Evolutionary conservation across 352 stramenopile species (phyloP).

Genomic region (Elongisporangium anandrum): DNA sequence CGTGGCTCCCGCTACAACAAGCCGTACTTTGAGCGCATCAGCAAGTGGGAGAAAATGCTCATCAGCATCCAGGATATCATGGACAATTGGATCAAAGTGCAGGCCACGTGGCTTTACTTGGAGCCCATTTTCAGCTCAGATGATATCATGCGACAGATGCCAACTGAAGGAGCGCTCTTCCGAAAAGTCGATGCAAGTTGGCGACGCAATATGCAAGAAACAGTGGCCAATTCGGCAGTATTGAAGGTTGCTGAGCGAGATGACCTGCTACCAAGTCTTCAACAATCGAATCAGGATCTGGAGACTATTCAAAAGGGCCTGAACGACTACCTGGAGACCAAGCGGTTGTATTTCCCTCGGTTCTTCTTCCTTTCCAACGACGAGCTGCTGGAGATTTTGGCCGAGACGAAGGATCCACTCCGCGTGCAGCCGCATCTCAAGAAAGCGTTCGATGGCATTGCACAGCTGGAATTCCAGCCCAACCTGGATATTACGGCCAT

Average conservation of each 20-base stretch:
- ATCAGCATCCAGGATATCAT: constrained; percentile 90
- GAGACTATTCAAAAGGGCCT: constrained; percentile 94
- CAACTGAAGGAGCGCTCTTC: constrained; percentile 83
- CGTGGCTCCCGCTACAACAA: constrained; percentile 91
- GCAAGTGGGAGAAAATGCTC: constrained; percentile 88
- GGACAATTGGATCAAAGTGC: constrained; percentile 94
- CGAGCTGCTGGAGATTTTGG: constrained; percentile 90
- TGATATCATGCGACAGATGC: constrained; percentile 93
- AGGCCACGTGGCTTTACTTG: constrained; percentile 92
- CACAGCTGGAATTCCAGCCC: constrained; percentile 88
- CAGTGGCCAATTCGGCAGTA: constrained; percentile 61
- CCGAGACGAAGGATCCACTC: constrained; percentile 91
- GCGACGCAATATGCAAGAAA: constrained; percentile 87
- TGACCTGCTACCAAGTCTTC: constrained; percentile 77
- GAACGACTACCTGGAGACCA: constrained; percentile 91
- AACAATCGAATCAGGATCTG: constrained; percentile 90
- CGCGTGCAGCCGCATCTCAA: constrained; percentile 94
- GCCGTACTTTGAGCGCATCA: constrained; percentile 87
- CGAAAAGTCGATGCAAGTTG: constrained; percentile 86
- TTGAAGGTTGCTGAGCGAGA: constrained; percentile 71
- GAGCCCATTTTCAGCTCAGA: constrained; percentile 93
- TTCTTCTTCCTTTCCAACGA: constrained; percentile 94
- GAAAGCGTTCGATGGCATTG: constrained; percentile 93
- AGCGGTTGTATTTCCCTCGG: constrained; percentile 86
- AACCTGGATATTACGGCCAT: constrained; percentile 92